Base-by-base conservation (phyloP, 148 eudicot species). In the Rhododendron molle region DNA sequence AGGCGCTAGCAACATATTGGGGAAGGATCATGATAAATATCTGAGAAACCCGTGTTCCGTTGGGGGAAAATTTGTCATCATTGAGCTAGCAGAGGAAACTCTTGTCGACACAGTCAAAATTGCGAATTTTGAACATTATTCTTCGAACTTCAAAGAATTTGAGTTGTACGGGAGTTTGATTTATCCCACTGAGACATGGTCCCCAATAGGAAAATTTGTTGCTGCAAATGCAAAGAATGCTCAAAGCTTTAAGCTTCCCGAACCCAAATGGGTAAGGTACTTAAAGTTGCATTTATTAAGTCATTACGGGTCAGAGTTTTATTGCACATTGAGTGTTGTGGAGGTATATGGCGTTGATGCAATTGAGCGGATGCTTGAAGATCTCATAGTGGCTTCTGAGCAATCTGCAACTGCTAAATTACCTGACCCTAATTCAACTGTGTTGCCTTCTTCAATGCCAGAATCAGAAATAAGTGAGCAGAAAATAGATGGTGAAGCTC, bases 291-390 rank as follows among this genome's bases (percentile, higher is more conserved):
- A 86, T 81, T 90, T 96, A 79, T 85, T 91, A 11, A 95, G 93
- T 84, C 99, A 95, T 89, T 95, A 92, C 65, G 98, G 99, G 9
- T 91, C 97, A 0, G 97, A 92, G 58, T 96, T 95, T 89, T 96
- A 95, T 84, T 96, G 99, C 86, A 95, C 96, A 10, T 79, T 96
- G 81, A 96, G 95, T 90, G 89, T 89, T 32, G 85, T 96, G 30
- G 98, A 94, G 88, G 99, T 95, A 30, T 95, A 92, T 87, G 99
- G 99, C 36, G 89, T 94, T 71, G 99, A 95, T 92, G 99, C 97
- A 58, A 93, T 96, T 9, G 98, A 96, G 81, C 89, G 93, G 81
- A 93, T 96, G 98, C 98, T 96, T 86, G 97, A 94, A 89, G 99
- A 95, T 91, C 92, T 96, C 86, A 93, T 95, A 81, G 96, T 89